Percentiles rank a stretch among this genome's conserved stretches.
Evolutionary conservation across 768 basidiomycete genomes (phyloP).

Genomic region (Lactifluus piperatus): DNA sequence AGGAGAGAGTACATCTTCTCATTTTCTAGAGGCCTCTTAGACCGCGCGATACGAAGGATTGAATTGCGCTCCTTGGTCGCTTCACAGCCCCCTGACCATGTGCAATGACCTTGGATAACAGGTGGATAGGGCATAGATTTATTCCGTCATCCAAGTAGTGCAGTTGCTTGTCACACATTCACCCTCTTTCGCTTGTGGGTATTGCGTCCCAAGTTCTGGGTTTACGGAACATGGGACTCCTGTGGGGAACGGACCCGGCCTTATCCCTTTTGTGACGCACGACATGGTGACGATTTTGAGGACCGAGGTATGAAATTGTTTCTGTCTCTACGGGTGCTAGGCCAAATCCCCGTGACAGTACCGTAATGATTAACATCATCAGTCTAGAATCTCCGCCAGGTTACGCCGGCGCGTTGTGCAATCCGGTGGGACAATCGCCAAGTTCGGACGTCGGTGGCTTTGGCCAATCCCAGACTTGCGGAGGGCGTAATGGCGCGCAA

Average conservation of each 20-base stretch:
- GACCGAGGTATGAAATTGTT: background rate
- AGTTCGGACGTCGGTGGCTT: background rate
- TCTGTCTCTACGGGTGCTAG: background rate
- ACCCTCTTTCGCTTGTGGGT: background rate
- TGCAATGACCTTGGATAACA: background rate
- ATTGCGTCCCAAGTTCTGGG: background rate
- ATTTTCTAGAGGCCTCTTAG: background rate
- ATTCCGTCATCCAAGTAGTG: background rate
- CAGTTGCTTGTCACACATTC: background rate
- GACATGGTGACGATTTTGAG: background rate
- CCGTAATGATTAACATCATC: background rate
- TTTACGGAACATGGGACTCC: background rate
- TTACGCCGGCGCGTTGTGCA: background rate
- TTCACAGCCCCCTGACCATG: background rate
- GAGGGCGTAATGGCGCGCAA: background rate
- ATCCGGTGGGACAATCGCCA: background rate
- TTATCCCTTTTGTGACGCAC: too few relatives aligned
- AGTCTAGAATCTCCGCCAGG: background rate
- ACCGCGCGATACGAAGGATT: background rate
- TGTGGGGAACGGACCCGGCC: too few relatives aligned
- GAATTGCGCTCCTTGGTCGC: background rate
- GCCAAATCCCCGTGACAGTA: background rate
- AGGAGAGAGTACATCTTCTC: slow-evolving; percentile 2
- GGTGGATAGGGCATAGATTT: background rate
- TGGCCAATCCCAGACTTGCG: background rate